Evolutionary conservation across 768 basidiomycete species (phyloP).

Genomic region (Lactarius deliciosus): DNA sequence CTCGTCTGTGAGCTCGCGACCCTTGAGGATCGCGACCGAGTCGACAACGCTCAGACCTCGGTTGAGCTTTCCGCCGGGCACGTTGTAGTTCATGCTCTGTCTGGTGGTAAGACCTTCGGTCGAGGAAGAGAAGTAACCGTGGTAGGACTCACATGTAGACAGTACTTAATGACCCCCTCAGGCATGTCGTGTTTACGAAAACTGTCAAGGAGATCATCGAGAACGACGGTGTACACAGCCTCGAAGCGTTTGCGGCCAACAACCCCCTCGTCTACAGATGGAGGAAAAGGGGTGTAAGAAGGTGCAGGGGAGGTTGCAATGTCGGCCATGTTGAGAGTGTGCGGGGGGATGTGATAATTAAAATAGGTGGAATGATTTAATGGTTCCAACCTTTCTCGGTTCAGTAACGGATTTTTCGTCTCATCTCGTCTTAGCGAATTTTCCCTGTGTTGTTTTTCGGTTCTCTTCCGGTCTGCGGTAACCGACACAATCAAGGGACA

Average conservation of each 20-base stretch:
- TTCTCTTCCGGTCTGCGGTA: no score
- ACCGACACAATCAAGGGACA: no score
- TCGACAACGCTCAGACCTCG: conserved; percentile 94
- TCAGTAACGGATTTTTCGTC: no score
- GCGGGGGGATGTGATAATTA: no score
- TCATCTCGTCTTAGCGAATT: no score
- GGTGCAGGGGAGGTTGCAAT: background rate
- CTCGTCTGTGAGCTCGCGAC: conserved; percentile 63
- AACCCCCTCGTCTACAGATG: conserved; percentile 6
- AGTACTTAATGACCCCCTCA: conserved; percentile 81
- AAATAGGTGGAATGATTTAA: no score
- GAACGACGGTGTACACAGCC: conserved; percentile 65
- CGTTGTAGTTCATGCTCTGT: conserved; percentile 88
- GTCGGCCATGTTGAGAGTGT: no score
- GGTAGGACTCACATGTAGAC: conserved; percentile 56
- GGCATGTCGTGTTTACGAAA: conserved; percentile 76
- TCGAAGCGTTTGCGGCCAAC: conserved; percentile 62
- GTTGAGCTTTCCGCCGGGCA: conserved; percentile 94
- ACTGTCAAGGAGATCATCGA: conserved; percentile 73
- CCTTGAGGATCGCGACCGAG: conserved; percentile 84
- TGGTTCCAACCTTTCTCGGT: no score
- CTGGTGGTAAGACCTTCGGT: conserved; percentile 10
- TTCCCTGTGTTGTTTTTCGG: no score
- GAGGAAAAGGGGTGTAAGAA: background rate
- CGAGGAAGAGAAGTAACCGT: background rate